Base-by-base conservation (phyloP, 1,284 basidiomycete genomes). In the Marasmius fiardii region DNA sequence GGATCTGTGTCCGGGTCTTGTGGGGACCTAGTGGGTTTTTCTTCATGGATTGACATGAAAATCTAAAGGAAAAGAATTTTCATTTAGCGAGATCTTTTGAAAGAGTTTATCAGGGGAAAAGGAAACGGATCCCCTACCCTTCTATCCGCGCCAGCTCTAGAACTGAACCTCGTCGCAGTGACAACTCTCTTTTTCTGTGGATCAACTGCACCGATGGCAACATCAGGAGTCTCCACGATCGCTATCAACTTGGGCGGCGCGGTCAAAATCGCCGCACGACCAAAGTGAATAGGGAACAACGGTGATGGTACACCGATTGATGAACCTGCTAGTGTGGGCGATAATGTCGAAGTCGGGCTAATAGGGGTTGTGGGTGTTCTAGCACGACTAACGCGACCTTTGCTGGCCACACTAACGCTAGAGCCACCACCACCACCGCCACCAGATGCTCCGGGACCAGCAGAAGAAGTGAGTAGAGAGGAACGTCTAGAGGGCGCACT, bases 131-230 rank as follows among this genome's bases (percentile, higher is more conserved):
- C 85, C n/a, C n/a, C 59, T 56, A 91, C 89, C 72, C 86, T 77
- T 39, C 90, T 75, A 70, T 90, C 88, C 23, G 91, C 91, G 7
- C 92, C 92, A 4, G 80, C 75, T 51, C 92, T 76, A 16, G 88
- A 86, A 67, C 89, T 92, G 70, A 94, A 94, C 58, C 92, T 76
- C 33, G 92, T 94, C 7, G 91, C 88, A 53, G 91, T 92, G 14
- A 92, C 86, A 1, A 93, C 90, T 43, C 92, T 74, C 60, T 88
- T 77, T 77, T 92, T 92, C 68, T 78, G 75, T 11, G 89, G 84
- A 68, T 92, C 90, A 8, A 92, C 90, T 33, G 90, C 88, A 24
- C 90, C 90, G 37, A 92, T 83, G 16, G 84, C 90, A 7, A 92
- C 86, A 68, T 92, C 90, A 0, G 89, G 89, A 16, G 90, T 92